These are phyloP conservation scores for Cyberlindnera misumaiensis DNA, from an alignment of 805 yeast species.

Conservation along the genomic window DNA sequence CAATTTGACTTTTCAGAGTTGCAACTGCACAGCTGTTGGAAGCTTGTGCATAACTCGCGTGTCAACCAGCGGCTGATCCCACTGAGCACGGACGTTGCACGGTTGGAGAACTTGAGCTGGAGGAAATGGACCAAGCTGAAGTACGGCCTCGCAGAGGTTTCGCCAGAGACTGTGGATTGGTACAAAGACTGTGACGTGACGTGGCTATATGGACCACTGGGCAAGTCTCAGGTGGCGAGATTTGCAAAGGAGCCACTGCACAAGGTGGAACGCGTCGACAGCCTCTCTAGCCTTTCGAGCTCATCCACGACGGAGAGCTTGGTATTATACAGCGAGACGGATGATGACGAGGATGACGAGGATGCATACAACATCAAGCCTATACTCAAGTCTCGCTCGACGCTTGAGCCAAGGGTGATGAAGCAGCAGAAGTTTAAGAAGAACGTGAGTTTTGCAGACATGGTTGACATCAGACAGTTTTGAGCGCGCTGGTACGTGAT, in stretches of 20 bases:
- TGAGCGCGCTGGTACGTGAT: too few relatives aligned
- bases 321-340: slow-evolving; percentile 10
- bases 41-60: slow-evolving; percentile 27
- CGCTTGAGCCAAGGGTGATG: slow-evolving; percentile 8
- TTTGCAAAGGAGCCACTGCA: background rate
- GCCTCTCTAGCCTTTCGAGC: slow-evolving; percentile 7
- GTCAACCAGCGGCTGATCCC: slow-evolving; percentile 24
- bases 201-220: slow-evolving; percentile 86
- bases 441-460: slow-evolving; percentile 22
- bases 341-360: slow-evolving; percentile 9
- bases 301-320: slow-evolving; percentile 7
- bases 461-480: slow-evolving; percentile 23
- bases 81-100: slow-evolving; percentile 28
- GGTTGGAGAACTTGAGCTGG: slow-evolving; percentile 86
- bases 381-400: slow-evolving; percentile 9
- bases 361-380: slow-evolving; percentile 7
- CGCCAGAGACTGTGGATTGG: slow-evolving; percentile 90
- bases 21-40: slow-evolving; percentile 37
- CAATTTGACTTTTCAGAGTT: slow-evolving; percentile 29
- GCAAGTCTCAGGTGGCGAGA: background rate
- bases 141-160: slow-evolving; percentile 47
- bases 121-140: slow-evolving; percentile 89
- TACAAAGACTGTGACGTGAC: slow-evolving; percentile 90
- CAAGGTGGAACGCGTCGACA: slow-evolving; percentile 4
- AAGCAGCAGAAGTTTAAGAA: slow-evolving; percentile 12